Evolutionary conservation across 2,329 filamentous ascomycete species (phyloP).

Genomic region (Cercospora nicotianae): DNA sequence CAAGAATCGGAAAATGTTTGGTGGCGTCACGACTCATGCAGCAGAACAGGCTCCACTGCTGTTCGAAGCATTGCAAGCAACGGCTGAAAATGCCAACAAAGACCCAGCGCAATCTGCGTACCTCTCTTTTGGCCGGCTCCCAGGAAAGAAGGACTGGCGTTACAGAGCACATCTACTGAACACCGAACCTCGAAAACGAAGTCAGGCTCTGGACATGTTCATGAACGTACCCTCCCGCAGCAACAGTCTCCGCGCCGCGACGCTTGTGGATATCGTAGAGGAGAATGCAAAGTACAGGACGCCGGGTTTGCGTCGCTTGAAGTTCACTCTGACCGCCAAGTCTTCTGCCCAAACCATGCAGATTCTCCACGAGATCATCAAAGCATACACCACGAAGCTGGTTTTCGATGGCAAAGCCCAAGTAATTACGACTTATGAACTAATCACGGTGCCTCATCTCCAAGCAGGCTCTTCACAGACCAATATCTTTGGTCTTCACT

Average conservation of each 20-base stretch:
- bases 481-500: constrained; percentile 27
- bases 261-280: constrained; percentile 20
- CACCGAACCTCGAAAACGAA: constrained; percentile 18
- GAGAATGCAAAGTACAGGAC: constrained; percentile 22
- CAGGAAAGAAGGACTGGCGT: constrained; percentile 18
- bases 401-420: constrained; percentile 18
- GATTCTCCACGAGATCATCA: constrained; percentile 22
- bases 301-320: constrained; percentile 22
- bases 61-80: constrained; percentile 18
- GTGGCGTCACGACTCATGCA: constrained; percentile 24
- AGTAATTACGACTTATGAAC: constrained; percentile 25
- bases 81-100: constrained; percentile 7
- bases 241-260: constrained; percentile 21
- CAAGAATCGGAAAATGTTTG: constrained; percentile 32
- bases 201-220: constrained; percentile 19
- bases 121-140: constrained; percentile 26
- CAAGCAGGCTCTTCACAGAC: constrained; percentile 15
- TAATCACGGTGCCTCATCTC: constrained; percentile 27
- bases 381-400: constrained; percentile 8
- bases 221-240: constrained; percentile 19
- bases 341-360: constrained; percentile 19
- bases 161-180: constrained; percentile 26
- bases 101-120: constrained; percentile 22
- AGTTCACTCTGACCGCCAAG: constrained; percentile 27
- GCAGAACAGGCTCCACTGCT: constrained; percentile 16